phyloP scores from a whole-genome alignment of 768 basidiomycete genomes.

The Psilocybe azurescens region DNA sequence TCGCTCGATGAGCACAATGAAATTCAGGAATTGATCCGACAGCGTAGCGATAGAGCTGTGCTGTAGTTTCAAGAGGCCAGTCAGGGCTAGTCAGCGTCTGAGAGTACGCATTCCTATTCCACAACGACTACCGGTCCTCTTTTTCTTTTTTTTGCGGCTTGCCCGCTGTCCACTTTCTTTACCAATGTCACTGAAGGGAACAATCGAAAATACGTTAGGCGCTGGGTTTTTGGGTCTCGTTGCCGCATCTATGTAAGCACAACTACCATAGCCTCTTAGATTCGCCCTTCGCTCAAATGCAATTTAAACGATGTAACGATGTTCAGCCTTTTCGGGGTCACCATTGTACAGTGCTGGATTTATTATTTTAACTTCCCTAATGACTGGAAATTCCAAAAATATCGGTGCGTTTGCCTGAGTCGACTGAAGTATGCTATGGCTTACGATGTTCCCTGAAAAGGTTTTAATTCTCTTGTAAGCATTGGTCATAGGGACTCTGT shows the following conservation, averaged over 20 bases:
- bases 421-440: neutral
- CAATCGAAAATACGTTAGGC: constrained; percentile 12
- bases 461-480: constrained; percentile 17
- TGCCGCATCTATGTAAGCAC: constrained; percentile 10
- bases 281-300: neutral
- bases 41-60: too few relatives aligned
- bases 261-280: neutral
- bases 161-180: neutral
- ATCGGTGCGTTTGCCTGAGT: neutral
- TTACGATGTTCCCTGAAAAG: neutral
- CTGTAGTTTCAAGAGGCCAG: neutral
- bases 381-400: constrained; percentile 10
- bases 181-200: neutral
- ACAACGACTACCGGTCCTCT: neutral
- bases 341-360: constrained; percentile 5
- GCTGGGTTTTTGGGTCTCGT: constrained; percentile 13
- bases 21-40: neutral
- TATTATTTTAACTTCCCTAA: constrained; percentile 14
- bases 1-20: neutral
- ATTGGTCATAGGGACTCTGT: neutral
- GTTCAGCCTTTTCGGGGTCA: constrained; percentile 11
- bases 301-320: too few relatives aligned
- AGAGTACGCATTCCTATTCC: neutral
- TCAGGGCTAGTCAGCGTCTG: neutral
- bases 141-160: neutral